Conservation (phyloP, 2,329 filamentous ascomycete species). For the Fusarium odoratissimum region DNA sequence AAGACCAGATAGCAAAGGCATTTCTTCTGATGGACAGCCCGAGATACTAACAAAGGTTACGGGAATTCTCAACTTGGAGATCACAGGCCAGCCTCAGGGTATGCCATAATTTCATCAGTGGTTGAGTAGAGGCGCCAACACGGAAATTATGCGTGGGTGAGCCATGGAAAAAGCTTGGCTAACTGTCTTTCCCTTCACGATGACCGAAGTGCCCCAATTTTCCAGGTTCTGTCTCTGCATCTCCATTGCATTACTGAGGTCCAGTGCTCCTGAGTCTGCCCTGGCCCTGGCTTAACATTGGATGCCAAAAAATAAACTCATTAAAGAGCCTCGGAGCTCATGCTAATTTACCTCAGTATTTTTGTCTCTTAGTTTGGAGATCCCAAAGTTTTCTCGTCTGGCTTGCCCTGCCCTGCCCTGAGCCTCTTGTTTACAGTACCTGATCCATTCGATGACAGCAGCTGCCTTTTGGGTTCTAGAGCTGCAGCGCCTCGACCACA, state of each 20-base stretch:
- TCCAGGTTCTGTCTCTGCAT: conserved; percentile 1
- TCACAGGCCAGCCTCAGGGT: neutral
- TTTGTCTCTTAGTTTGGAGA: neutral
- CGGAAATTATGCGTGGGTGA: conserved; percentile 24
- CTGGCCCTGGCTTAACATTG: neutral
- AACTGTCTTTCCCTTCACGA: conserved; percentile 17
- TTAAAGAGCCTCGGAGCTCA: neutral
- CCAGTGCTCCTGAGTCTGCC: neutral
- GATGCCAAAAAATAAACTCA: neutral
- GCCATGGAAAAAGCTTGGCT: conserved; percentile 15
- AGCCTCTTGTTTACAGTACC: conserved; percentile 12
- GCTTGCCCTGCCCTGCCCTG: neutral
- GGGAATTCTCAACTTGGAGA: neutral
- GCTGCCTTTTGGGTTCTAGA: conserved; percentile 28
- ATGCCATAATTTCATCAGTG: neutral
- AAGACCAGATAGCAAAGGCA: neutral
- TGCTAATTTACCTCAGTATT: neutral
- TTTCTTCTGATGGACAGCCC: neutral
- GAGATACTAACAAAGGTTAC: neutral
- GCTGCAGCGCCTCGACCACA: conserved; percentile 2
- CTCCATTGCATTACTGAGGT: neutral
- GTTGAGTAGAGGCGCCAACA: conserved; percentile 7
- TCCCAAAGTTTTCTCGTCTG: neutral
- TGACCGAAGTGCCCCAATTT: conserved; percentile 20
- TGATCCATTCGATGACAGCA: neutral